phyloP scores from a whole-genome alignment of 1,284 basidiomycete genomes.

The Peniophora sp. region DNA sequence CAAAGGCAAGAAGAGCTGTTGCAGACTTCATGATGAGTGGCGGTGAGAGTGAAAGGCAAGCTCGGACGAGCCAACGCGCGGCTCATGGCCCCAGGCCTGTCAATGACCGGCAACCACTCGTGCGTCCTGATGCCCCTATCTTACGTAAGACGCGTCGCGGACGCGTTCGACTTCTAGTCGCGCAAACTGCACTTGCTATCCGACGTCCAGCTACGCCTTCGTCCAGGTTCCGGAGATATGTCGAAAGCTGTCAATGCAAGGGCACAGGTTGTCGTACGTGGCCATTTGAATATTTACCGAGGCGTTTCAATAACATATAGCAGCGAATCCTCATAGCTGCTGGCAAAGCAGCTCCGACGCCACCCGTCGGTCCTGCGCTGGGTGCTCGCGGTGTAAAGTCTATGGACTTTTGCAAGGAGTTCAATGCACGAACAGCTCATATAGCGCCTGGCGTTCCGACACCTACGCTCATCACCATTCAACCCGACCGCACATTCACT shows the following conservation, averaged over 20 bases:
- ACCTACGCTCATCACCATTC: conserved; percentile 88
- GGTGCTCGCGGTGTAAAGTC: conserved; percentile 98
- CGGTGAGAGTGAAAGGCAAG: neutral
- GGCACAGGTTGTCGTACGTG: conserved; percentile 59
- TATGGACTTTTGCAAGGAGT: conserved; percentile 99
- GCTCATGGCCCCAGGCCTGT: neutral
- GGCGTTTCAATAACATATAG: conserved; percentile 4
- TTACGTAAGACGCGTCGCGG: neutral
- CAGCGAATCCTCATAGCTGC: conserved; percentile 88
- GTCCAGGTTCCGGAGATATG: conserved; percentile 26
- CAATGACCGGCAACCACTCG: conserved; percentile 5
- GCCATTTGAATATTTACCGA: conserved; percentile 2
- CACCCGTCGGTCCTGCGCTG: conserved; percentile 94
- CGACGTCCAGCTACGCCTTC: conserved; percentile 10
- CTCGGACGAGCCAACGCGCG: no score
- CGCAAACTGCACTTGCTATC: conserved; percentile 2
- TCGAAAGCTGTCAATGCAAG: conserved; percentile 48
- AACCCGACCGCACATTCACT: conserved; percentile 92
- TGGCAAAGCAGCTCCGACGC: conserved; percentile 93
- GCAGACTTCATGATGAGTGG: conserved; percentile 6
- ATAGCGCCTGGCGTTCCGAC: conserved; percentile 83
- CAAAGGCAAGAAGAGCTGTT: conserved; percentile 14
- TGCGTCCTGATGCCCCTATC: conserved; percentile 1
- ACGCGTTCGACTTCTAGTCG: neutral
- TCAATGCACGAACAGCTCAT: conserved; percentile 87